These are phyloP conservation scores for Gilbertella persicaria DNA, from an alignment of 371 early-diverging fungal genomes.

Conservation along the genomic window DNA sequence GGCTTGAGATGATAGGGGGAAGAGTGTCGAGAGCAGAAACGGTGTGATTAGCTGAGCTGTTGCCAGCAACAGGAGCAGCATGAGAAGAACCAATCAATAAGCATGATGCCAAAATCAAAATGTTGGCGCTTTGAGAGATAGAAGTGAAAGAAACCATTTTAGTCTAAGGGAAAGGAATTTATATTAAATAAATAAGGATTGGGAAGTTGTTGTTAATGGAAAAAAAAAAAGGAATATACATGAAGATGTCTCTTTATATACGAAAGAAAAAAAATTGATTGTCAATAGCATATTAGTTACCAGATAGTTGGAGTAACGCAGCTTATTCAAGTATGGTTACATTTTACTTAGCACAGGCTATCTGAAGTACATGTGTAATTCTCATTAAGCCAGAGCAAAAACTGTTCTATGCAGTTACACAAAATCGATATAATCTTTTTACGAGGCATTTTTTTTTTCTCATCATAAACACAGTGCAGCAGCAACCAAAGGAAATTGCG, in stretches of 20 bases:
- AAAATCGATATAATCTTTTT: too few relatives aligned
- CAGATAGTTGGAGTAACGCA: neutral
- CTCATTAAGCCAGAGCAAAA: neutral
- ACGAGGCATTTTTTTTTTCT: too few relatives aligned
- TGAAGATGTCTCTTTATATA: too few relatives aligned
- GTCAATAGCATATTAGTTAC: neutral
- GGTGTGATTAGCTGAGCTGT: neutral
- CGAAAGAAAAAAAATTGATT: too few relatives aligned
- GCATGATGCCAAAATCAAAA: slow-evolving; percentile 12
- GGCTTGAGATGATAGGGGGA: slow-evolving; percentile 9
- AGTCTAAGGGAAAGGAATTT: neutral
- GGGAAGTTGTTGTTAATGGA: neutral
- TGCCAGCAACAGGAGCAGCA: slow-evolving; percentile 10
- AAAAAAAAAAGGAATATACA: too few relatives aligned
- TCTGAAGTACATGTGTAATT: neutral
- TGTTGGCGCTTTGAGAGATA: slow-evolving; percentile 14
- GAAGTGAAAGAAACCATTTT: slow-evolving; percentile 20
- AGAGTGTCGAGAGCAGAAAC: neutral
- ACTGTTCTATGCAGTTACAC: neutral
- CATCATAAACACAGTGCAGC: too few relatives aligned
- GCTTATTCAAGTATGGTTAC: too few relatives aligned
- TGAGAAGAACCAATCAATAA: slow-evolving; percentile 6
- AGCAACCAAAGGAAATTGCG: too few relatives aligned
- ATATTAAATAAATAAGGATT: neutral
- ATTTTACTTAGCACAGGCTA: too few relatives aligned